Conservation (phyloP, 768 basidiomycete species). For the Phlegmacium glaucopus region DNA sequence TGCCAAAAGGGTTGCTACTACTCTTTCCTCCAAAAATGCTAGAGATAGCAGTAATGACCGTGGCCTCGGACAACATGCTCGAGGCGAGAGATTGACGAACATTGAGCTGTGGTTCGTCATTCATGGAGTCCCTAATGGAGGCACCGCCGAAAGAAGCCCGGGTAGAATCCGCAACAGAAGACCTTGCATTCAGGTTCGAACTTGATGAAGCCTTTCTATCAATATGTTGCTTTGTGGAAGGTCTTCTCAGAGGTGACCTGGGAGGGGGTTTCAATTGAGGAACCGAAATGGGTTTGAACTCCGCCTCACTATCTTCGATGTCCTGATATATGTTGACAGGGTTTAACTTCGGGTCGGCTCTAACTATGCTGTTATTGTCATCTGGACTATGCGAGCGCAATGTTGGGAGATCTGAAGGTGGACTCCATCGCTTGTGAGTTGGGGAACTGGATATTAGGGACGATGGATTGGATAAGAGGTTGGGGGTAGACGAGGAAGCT, state of each 20-base stretch:
- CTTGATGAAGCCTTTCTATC: too few relatives aligned
- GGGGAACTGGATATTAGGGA: conserved; percentile 35
- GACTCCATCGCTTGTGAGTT: conserved; percentile 46
- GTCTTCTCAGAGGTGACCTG: conserved; percentile 52
- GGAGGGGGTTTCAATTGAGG: conserved; percentile 35
- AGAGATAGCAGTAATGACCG: conserved; percentile 49
- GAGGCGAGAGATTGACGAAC: conserved; percentile 63
- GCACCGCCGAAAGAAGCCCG: conserved; percentile 20
- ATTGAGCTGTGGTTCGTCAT: conserved; percentile 19
- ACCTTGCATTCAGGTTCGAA: conserved; percentile 29
- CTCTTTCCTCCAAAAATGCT: conserved; percentile 57
- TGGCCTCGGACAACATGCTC: conserved; percentile 52
- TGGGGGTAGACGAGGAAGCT: conserved; percentile 61
- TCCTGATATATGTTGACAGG: conserved; percentile 13
- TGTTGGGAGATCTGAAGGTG: conserved; percentile 47
- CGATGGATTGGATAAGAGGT: conserved; percentile 41
- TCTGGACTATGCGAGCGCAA: conserved; percentile 57
- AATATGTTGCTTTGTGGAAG: conserved; percentile 23
- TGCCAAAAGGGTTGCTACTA: conserved; percentile 61
- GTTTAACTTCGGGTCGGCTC: conserved; percentile 23
- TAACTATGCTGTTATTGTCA: conserved; percentile 18
- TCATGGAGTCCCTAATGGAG: conserved; percentile 33
- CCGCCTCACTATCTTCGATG: not conserved
- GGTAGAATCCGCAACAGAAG: conserved; percentile 24
- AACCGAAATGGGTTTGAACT: conserved; percentile 14